These are phyloP conservation scores for Zychaea mexicana DNA, from an alignment of 371 early-diverging fungal genomes.

Conservation along the genomic window DNA sequence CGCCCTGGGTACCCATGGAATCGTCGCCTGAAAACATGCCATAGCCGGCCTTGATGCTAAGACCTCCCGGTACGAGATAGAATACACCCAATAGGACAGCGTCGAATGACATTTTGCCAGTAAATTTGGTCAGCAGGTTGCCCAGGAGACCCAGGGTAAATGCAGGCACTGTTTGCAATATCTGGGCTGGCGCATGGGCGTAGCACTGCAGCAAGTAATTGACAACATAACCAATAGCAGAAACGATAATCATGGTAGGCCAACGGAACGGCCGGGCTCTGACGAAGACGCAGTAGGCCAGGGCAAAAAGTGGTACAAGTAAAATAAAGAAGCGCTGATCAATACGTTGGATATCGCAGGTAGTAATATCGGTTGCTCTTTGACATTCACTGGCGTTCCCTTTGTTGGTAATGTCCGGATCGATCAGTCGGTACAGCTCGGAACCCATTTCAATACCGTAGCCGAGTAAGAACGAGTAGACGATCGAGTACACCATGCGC, in stretches of 20 bases:
- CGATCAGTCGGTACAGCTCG: constrained; percentile 42
- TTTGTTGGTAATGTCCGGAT: constrained; percentile 16
- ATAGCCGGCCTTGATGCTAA: constrained; percentile 54
- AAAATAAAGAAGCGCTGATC: constrained; percentile 32
- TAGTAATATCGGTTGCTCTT: constrained; percentile 19
- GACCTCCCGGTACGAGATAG: constrained; percentile 60
- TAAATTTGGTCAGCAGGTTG: constrained; percentile 53
- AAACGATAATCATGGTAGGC: constrained; percentile 43
- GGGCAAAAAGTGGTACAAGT: constrained; percentile 44
- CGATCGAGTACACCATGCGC: constrained; percentile 77
- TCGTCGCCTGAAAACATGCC: constrained; percentile 41
- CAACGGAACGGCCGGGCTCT: constrained; percentile 42
- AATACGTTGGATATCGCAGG: constrained; percentile 29
- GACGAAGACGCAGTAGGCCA: constrained; percentile 47
- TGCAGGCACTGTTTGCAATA: constrained; percentile 54
- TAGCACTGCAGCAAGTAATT: constrained; percentile 33
- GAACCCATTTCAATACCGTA: constrained; percentile 82
- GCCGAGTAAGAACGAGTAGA: constrained; percentile 77
- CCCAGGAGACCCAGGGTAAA: constrained; percentile 58
- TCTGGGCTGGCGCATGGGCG: constrained; percentile 52
- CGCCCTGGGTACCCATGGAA: constrained; percentile 41
- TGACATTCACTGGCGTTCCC: constrained; percentile 17
- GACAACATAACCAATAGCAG: constrained; percentile 33
- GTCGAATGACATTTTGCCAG: constrained; percentile 58
- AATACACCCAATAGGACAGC: constrained; percentile 56